Base-by-base conservation (phyloP, 768 basidiomycete species). In the Gyrodon lividus region DNA sequence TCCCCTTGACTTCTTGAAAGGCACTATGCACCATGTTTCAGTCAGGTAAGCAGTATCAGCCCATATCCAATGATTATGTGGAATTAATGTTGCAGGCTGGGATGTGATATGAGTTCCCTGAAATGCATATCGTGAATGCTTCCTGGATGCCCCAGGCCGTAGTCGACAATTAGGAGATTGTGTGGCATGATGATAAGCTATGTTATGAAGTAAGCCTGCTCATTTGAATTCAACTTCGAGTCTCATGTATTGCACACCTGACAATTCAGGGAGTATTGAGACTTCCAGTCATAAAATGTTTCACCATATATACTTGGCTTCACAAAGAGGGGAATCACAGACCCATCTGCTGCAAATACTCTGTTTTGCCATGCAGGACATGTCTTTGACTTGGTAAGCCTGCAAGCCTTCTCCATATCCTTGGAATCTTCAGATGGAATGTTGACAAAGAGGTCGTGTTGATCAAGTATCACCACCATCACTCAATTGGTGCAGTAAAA, bases 1-100 rank as follows among this genome's bases (percentile, higher is more conserved):
- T 5, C 30, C 30, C 10, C 10, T 17, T 8, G 50, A 33, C 16
- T 28, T 45, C 26, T 73, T 56, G 24, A 51, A 51, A 12, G 50
- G 50, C 7, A 31, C 33, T 17, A 51, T 26, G 22, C 50, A 51
- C 43, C 43, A 51, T 6, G n/a, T 6, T 7, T 44, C 33, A 6
- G 28, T 17, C 2, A 23, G 43, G 40, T 51, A 51, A 1, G 43
- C 43, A 39, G 33, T 51, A 3, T 51, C 43, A 0, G 37, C 50
- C 49, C 45, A 55, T 9, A 47, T n/a, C 54, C 54, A 55, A 6
- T 55, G 43, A 14, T 30, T 38, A 16, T n/a, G 6, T n/a, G 16
- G 20, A 38, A 55, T 41, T 23, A 55, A 51, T 2, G 16, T 7
- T n/a, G 24, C 12, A 1, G 49, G n/a, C n/a, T n/a, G n/a, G n/a